phyloP scores from a whole-genome alignment of 805 yeast genomes.

The Debaryomyces tyrocola region DNA sequence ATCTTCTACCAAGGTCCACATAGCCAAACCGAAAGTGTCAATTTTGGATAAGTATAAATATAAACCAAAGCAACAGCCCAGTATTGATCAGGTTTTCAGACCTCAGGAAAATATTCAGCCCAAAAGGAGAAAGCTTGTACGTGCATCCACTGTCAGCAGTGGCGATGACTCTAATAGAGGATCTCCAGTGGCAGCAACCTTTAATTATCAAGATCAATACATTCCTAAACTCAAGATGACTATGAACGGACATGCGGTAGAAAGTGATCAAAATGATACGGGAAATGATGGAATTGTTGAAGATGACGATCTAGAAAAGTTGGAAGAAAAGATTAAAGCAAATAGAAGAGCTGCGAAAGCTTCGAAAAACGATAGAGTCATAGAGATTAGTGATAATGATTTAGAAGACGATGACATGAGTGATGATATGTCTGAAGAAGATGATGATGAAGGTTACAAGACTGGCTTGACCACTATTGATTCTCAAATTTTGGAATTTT shows the following conservation, averaged over 20 bases:
- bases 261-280: slow-evolving; percentile 18
- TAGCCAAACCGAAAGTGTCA: slow-evolving; percentile 39
- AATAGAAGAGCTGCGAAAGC: slow-evolving; percentile 25
- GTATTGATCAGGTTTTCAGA: slow-evolving; percentile 21
- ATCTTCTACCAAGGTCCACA: slow-evolving; percentile 38
- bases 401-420: slow-evolving; percentile 44
- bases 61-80: slow-evolving; percentile 31
- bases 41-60: slow-evolving; percentile 43
- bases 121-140: slow-evolving; percentile 37
- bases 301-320: slow-evolving; percentile 38
- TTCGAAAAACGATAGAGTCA: slow-evolving; percentile 7
- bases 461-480: slow-evolving; percentile 54
- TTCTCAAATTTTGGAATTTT: slow-evolving; percentile 66
- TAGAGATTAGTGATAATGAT: slow-evolving; percentile 47
- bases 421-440: slow-evolving; percentile 51
- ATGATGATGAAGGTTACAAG: slow-evolving; percentile 29
- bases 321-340: slow-evolving; percentile 39
- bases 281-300: slow-evolving; percentile 12
- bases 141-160: slow-evolving; percentile 26
- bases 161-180: slow-evolving; percentile 8
- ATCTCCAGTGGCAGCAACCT: slow-evolving; percentile 4
- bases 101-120: slow-evolving; percentile 11
- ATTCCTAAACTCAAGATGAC: slow-evolving; percentile 9
- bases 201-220: slow-evolving; percentile 6
- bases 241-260: slow-evolving; percentile 9